Conservation (phyloP, 305 asterid species). For the Euphrasia arctica region DNA sequence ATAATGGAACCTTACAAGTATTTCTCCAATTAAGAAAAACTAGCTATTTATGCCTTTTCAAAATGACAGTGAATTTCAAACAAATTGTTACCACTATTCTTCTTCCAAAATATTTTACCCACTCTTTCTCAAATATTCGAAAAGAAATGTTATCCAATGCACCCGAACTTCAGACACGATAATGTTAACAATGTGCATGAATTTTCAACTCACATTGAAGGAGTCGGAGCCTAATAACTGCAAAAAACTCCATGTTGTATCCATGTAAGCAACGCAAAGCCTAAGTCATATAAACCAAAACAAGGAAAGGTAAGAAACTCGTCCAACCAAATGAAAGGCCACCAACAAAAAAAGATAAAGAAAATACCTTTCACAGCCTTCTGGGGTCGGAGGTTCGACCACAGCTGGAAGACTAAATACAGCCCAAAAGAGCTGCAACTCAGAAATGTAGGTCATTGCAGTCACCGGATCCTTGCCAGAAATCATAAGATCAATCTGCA, state of each 20-base stretch:
- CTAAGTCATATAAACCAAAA: slow-evolving; percentile 32
- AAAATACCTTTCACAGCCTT: slow-evolving; percentile 67
- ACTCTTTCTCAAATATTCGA: too few species aligned
- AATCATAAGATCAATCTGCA: slow-evolving; percentile 90
- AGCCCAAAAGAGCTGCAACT: slow-evolving; percentile 70
- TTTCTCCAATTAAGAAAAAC: not conserved
- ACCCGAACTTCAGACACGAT: not conserved
- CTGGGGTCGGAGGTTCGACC: slow-evolving; percentile 52
- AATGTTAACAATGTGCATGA: not conserved
- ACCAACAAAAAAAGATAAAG: not conserved
- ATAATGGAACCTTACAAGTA: not conserved
- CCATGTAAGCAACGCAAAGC: slow-evolving; percentile 71
- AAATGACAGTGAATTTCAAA: too few species aligned
- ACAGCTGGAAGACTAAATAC: slow-evolving; percentile 68
- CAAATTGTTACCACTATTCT: too few species aligned
- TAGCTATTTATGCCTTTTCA: not conserved
- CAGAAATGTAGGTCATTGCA: slow-evolving; percentile 70
- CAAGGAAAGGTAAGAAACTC: not conserved
- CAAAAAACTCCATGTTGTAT: slow-evolving; percentile 59
- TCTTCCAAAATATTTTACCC: too few species aligned
- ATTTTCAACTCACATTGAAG: slow-evolving; percentile 52
- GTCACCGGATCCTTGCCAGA: slow-evolving; percentile 73
- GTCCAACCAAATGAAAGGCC: slow-evolving; percentile 2
- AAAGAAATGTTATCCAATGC: too few species aligned
- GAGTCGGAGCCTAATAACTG: slow-evolving; percentile 44